phyloP scores from a whole-genome alignment of 306 rosid genomes.

The Ormosia emarginata region DNA sequence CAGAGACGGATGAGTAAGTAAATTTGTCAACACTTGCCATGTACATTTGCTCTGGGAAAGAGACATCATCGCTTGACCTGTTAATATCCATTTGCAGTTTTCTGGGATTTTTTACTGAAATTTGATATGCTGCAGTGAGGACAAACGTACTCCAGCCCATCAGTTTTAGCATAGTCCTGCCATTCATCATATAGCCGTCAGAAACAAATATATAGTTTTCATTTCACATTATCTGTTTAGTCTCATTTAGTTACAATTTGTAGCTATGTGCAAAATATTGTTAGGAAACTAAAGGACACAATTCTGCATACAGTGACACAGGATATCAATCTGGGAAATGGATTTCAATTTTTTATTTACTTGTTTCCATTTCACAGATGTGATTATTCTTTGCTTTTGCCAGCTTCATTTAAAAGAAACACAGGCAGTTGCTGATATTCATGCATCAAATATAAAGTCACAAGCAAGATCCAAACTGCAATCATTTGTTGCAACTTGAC shows the following conservation, averaged over 20 bases:
- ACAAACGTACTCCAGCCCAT: constrained; percentile 92
- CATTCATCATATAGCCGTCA: background rate
- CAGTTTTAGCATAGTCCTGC: constrained; percentile 98
- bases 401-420: constrained; percentile 10
- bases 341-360: background rate
- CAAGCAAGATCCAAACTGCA: constrained; percentile 11
- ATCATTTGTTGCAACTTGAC: constrained; percentile 12
- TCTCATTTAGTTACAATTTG: background rate
- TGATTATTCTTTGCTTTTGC: background rate
- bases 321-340: background rate
- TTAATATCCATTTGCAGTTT: constrained; percentile 62
- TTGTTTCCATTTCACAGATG: background rate
- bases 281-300: background rate
- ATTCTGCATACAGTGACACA: background rate
- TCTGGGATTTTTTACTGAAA: constrained; percentile 82
- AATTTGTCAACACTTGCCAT: constrained; percentile 27
- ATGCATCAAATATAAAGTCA: constrained; percentile 3
- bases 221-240: background rate
- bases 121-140: constrained; percentile 85
- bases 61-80: background rate
- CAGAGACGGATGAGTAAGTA: background rate
- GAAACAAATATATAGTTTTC: background rate
- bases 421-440: background rate
- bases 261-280: background rate
- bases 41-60: background rate